Evolutionary conservation across 2,329 filamentous ascomycete genomes (phyloP), one percentile per base, ranked within the genome.

Genomic region (Apiospora aurea): DNA sequence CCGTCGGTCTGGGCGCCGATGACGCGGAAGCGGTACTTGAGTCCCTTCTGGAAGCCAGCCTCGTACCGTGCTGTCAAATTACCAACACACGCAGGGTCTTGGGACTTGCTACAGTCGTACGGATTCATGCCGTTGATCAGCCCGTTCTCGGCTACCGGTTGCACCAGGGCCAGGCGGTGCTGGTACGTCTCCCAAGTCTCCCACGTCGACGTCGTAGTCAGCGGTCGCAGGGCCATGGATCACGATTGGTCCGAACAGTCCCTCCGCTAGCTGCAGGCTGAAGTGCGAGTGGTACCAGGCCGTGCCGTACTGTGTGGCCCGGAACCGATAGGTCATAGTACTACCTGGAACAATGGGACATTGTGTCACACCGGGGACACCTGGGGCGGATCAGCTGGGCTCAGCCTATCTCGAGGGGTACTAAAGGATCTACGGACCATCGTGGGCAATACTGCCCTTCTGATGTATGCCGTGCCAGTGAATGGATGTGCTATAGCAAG

Each of bases 401-500:
- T 38, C 18, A 21, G 4, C 3, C 4, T 10, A 11, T 21, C 24
- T 21, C 4, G 6, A 57, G 5, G 26, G 46, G 7, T 8, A 21
- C 18, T 7, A 21, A 21, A 47, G 46, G 51, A 18, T 29, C 4
- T 57, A 29, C 51, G 21, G 5, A 57, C 90, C 90, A 74, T 92
- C 90, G 69, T 87, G 81, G 71, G 87, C 82, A 74, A 85, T 86
- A 69, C 83, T 87, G 76, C 85, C 81, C 71, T 84, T 81, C 77
- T 92, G 89, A 8, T 87, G 86, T 46, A 92, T 80, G 24, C 89
- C 91, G 75, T 92, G 90, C 83, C 86, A 92, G 76, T 92, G 90
- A 41, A 92, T 86, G 14, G 84, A 84, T 10, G 89, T 91, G 57
- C 89, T 89, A 74, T 92, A 74, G 74, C 73, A 84, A 81, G 80